Conservation (phyloP, 2,329 filamentous ascomycete species). For the Macroventuria anomochaeta region DNA sequence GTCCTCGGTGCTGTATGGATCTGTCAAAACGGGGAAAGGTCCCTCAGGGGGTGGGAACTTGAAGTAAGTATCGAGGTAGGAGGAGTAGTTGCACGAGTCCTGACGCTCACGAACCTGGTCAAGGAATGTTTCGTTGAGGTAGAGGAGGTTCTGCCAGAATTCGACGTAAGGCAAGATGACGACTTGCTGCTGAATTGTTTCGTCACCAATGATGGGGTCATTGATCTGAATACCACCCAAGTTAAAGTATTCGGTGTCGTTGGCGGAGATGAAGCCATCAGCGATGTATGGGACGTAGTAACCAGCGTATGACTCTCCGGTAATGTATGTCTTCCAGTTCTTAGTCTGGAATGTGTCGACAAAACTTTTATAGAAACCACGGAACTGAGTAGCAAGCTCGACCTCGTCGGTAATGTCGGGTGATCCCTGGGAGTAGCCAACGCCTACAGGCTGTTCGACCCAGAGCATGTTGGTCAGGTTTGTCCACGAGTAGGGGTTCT, state of each 20-base stretch:
- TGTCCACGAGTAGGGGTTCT: slow-evolving; percentile 74
- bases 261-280: slow-evolving; percentile 61
- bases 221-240: slow-evolving; percentile 59
- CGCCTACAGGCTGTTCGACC: slow-evolving; percentile 59
- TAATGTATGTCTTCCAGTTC: slow-evolving; percentile 61
- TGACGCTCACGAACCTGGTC: slow-evolving; percentile 43
- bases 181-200: slow-evolving; percentile 48
- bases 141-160: slow-evolving; percentile 52
- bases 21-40: slow-evolving; percentile 41
- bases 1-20: slow-evolving; percentile 28
- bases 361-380: slow-evolving; percentile 62
- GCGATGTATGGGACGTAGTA: slow-evolving; percentile 64
- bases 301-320: slow-evolving; percentile 64
- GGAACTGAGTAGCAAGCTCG: slow-evolving; percentile 55
- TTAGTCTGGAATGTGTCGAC: slow-evolving; percentile 61
- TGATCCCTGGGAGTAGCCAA: slow-evolving; percentile 52
- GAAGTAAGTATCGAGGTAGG: slow-evolving; percentile 42
- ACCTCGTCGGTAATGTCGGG: slow-evolving; percentile 57
- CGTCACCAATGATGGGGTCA: slow-evolving; percentile 54
- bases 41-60: slow-evolving; percentile 49
- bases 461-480: slow-evolving; percentile 52
- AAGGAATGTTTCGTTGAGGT: slow-evolving; percentile 53
- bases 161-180: slow-evolving; percentile 46
- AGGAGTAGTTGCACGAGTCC: slow-evolving; percentile 35
- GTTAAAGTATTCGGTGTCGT: slow-evolving; percentile 59